A percentile compares a stretch with the other conserved stretches of the same genome.
phyloP scores from a whole-genome alignment of 768 basidiomycete genomes.

The Mrakia blollopis region DNA sequence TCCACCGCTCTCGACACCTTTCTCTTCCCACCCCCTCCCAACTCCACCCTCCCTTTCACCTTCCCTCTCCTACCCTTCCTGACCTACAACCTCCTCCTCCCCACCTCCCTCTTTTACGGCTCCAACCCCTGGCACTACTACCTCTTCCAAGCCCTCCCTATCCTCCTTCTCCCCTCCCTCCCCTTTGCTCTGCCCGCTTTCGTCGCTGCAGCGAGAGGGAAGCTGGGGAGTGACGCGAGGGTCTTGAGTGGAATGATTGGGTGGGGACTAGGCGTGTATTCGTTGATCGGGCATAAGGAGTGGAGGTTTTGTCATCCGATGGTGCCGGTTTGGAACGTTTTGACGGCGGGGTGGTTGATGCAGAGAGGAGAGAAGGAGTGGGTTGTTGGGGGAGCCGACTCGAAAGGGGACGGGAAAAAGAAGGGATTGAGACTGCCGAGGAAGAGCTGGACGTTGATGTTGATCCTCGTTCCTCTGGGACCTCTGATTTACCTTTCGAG shows the following conservation, averaged over 20 bases:
- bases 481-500: constrained; percentile 61
- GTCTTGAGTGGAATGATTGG: constrained; percentile 51
- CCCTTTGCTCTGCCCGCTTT: constrained; percentile 55
- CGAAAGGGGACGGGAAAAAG: neutral
- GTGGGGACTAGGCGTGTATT: constrained; percentile 68
- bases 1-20: constrained; percentile 56
- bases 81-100: constrained; percentile 67
- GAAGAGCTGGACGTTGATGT: constrained; percentile 45
- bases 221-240: constrained; percentile 25
- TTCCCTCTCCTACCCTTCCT: constrained; percentile 80
- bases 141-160: constrained; percentile 73
- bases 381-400: neutral
- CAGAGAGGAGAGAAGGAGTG: neutral
- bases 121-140: constrained; percentile 83
- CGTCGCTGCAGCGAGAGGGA: constrained; percentile 36
- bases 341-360: constrained; percentile 52
- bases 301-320: constrained; percentile 95
- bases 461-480: constrained; percentile 52
- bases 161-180: constrained; percentile 66
- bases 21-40: constrained; percentile 23
- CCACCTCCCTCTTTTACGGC: constrained; percentile 88
- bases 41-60: constrained; percentile 50
- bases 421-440: neutral
- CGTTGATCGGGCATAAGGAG: constrained; percentile 86
- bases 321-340: constrained; percentile 72